Evolutionary conservation across 495 filamentous ascomycete genomes (phyloP).

Genomic region (Lasiosphaeria hispida): DNA sequence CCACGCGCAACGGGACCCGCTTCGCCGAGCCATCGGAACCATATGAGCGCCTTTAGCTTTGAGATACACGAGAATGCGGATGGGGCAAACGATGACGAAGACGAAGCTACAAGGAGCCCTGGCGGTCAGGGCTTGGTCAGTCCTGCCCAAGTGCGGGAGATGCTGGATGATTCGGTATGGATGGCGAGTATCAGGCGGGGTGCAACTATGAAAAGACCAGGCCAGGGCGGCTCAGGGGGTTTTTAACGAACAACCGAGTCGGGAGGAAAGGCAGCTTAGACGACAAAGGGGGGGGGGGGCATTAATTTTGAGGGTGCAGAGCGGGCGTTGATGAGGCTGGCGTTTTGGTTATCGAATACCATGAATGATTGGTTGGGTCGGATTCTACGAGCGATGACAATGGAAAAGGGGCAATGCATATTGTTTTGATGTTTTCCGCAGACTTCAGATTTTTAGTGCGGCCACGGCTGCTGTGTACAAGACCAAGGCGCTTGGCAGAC

Average conservation of each 20-base stretch:
- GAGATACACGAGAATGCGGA: slow-evolving; percentile 36
- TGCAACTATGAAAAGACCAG: slow-evolving; percentile 63
- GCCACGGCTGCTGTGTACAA: too few relatives aligned
- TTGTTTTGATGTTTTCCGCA: too few relatives aligned
- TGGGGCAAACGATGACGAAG: slow-evolving; percentile 12
- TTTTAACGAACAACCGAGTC: neutral
- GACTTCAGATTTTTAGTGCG: too few relatives aligned
- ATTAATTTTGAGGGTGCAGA: neutral
- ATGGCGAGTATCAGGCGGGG: slow-evolving; percentile 87
- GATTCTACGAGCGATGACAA: slow-evolving; percentile 10
- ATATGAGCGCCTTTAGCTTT: slow-evolving; percentile 44
- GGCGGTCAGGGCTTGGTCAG: slow-evolving; percentile 61
- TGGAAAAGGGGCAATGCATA: too few relatives aligned
- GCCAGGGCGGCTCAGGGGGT: slow-evolving; percentile 11
- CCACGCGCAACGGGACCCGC: slow-evolving; percentile 31
- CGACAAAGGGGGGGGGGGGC: neutral
- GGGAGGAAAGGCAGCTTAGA: neutral
- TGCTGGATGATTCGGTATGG: slow-evolving; percentile 85
- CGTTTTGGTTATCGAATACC: neutral
- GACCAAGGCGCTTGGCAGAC: too few relatives aligned
- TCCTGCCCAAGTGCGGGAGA: slow-evolving; percentile 73
- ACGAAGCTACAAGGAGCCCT: slow-evolving; percentile 35
- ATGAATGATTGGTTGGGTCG: neutral
- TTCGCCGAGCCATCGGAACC: slow-evolving; percentile 30
- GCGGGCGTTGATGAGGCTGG: neutral